Base-by-base conservation (phyloP, 192 early-diverging fungal species). In the Podila epigama region DNA sequence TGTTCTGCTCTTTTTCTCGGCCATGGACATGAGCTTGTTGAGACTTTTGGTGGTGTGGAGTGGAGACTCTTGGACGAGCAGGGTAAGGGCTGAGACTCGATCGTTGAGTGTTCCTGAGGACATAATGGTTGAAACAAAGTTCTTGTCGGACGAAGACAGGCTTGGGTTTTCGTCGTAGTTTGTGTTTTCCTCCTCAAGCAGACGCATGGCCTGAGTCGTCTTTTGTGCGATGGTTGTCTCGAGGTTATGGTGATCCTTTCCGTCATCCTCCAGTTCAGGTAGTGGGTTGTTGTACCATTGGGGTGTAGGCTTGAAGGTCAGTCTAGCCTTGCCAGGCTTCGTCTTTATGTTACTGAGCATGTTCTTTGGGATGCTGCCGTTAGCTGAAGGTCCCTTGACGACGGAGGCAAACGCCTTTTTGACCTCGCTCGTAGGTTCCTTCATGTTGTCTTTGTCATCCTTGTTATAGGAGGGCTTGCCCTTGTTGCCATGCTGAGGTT, bases 101-200 rank as follows among this genome's bases (percentile, higher is more conserved):
- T 99, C 97, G 41, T 90, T 93, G 42, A 94, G 79, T 20, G 97
- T 99, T 80, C 97, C 97, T 32, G 93, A 94, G 50, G 89, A 80
- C 77, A 99, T 81, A 36, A 99, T 93, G 48, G 92, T 94, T 20
- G 91, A 82, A 16, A 97, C 86, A 79, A 98, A 99, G 39, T 87
- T 88, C 57, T 86, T 85, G 84, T 99, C 95, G 22, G 94, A 90
- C 4, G 89, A 86, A 12, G 91, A 91, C 39, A 91, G 79, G 31
- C 82, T 83, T 44, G 81, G 81, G 33, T 83, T 79, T 40, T 82
- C 83, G 39, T 87, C 84, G 57, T 86, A 86, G 32, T 72, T 60
- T 27, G 82, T 64, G 72, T 89, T 92, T 56, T 97, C 94, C 37
- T 81, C 59, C 28, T 85, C 81, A 68, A 92, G 83, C 18, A 96